Percentiles rank a stretch among this genome's conserved stretches.
phyloP scores from a whole-genome alignment of 192 early-diverging fungal species.

The Backusella tarrabulga region DNA sequence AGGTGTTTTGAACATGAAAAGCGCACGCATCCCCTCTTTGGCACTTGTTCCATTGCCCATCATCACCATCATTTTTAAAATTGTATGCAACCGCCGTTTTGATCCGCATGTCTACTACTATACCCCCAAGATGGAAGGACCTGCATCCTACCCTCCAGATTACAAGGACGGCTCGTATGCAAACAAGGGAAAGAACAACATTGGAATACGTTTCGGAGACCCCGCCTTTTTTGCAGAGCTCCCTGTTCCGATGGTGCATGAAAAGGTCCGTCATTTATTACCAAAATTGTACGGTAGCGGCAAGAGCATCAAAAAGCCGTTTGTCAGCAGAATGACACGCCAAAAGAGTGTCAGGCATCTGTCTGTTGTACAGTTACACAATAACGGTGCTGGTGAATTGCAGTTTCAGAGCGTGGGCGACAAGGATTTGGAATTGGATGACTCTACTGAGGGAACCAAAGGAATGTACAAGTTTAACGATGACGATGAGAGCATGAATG shows the following conservation, averaged over 20 bases:
- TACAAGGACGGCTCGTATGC: slow-evolving; percentile 22
- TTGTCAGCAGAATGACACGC: slow-evolving; percentile 29
- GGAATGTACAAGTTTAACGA: slow-evolving; percentile 35
- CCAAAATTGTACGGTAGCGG: slow-evolving; percentile 55
- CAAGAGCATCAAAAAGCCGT: slow-evolving; percentile 13
- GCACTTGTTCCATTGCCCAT: slow-evolving; percentile 60
- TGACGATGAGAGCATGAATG: slow-evolving; percentile 12
- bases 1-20: slow-evolving; percentile 54
- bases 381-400: slow-evolving; percentile 20
- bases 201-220: slow-evolving; percentile 63
- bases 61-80: slow-evolving; percentile 53
- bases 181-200: background rate
- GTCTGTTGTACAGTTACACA: slow-evolving; percentile 19
- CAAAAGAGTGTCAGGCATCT: slow-evolving; percentile 29
- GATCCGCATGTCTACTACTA: slow-evolving; percentile 57
- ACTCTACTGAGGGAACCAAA: slow-evolving; percentile 29
- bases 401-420: slow-evolving; percentile 36
- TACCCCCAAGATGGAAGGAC: slow-evolving; percentile 40
- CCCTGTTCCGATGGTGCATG: slow-evolving; percentile 67
- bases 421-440: slow-evolving; percentile 35
- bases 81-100: slow-evolving; percentile 43
- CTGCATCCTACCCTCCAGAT: slow-evolving; percentile 3
- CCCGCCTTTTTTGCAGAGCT: slow-evolving; percentile 61
- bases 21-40: slow-evolving; percentile 38
- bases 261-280: slow-evolving; percentile 61